A percentile compares a stretch with the other conserved stretches of the same genome.
Evolutionary conservation across 2,329 filamentous ascomycete species (phyloP).

Genomic region (Drechmeria coniospora): DNA sequence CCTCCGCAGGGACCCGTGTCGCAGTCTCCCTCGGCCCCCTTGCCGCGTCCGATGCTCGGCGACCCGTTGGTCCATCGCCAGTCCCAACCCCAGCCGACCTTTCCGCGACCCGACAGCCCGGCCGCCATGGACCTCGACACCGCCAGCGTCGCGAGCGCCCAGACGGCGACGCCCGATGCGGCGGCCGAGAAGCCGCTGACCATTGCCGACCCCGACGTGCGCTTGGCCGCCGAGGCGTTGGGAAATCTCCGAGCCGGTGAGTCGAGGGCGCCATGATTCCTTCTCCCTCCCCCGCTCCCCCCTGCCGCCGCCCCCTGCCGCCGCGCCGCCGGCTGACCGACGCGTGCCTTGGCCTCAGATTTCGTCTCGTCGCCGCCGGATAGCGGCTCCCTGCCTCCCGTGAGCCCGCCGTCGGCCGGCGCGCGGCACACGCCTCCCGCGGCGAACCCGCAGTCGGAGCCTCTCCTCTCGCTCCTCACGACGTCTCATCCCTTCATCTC

Average conservation of each 20-base stretch:
- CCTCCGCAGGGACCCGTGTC: no score
- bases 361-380: conserved; percentile 49
- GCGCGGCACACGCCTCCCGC: conserved; percentile 2
- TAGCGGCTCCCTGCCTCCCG: conserved; percentile 24
- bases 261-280: no score
- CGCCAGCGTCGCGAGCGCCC: conserved; percentile 23
- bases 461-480: conserved; percentile 71
- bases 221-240: conserved; percentile 58
- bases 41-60: conserved; percentile 33
- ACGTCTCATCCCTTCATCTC: conserved; percentile 78
- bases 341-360: conserved; percentile 30
- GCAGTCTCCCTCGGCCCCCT: conserved; percentile 9
- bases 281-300: not conserved
- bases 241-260: conserved; percentile 60
- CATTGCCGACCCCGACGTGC: conserved; percentile 51
- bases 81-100: conserved; percentile 9
- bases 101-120: conserved; percentile 27
- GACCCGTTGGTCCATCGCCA: conserved; percentile 29
- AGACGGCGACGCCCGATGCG: conserved; percentile 29
- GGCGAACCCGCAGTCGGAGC: conserved; percentile 45
- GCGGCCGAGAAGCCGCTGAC: conserved; percentile 33
- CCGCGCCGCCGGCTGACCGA: not conserved
- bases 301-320: not conserved
- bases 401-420: conserved; percentile 13
- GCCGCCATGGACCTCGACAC: conserved; percentile 33